These are phyloP conservation scores for Arabidopsis hybrid DNA, from an alignment of 441 rosid genomes.

Conservation along the genomic window DNA sequence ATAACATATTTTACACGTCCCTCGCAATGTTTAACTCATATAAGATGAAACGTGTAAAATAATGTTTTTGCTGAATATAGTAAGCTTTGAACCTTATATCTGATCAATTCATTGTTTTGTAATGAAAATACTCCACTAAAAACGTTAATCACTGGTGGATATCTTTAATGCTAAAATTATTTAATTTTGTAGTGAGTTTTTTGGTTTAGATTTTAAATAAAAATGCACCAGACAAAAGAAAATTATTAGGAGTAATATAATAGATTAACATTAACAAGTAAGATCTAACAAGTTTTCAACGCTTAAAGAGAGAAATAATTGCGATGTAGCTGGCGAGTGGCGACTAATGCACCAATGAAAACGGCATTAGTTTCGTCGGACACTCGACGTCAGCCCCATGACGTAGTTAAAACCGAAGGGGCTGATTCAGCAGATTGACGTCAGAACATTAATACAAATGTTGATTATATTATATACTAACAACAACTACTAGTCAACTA, in stretches of 20 bases:
- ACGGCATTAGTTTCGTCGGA: background rate
- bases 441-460: background rate
- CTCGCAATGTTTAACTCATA: background rate
- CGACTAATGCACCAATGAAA: background rate
- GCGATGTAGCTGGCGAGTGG: slow-evolving; percentile 11
- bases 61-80: background rate
- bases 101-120: background rate
- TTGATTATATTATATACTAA: too few relatives aligned
- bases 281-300: background rate
- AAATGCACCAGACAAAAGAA: background rate
- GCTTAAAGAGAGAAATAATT: background rate
- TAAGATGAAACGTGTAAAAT: too few relatives aligned
- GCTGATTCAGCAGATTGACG: slow-evolving; percentile 13
- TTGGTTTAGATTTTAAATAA: background rate
- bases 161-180: background rate
- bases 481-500: too few relatives aligned
- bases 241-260: background rate
- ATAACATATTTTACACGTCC: background rate
- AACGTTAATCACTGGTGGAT: background rate
- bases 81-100: background rate
- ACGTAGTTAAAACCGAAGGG: slow-evolving; percentile 1
- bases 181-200: background rate
- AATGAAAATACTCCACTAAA: background rate
- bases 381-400: slow-evolving; percentile 26
- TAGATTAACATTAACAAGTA: background rate